Evolutionary conservation across 257 asterid genomes (phyloP).

Genomic region (Jacaranda copaia): DNA sequence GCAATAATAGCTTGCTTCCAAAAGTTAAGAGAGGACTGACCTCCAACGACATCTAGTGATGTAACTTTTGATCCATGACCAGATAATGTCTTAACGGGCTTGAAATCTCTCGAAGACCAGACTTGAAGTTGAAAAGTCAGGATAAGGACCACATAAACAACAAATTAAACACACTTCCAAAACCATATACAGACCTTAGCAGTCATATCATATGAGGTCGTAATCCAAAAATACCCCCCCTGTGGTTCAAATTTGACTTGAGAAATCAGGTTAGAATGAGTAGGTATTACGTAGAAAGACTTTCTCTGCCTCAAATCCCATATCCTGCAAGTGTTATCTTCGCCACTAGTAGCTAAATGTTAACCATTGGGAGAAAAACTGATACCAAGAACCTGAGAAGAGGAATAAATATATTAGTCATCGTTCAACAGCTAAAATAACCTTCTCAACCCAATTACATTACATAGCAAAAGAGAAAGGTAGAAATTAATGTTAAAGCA

Average conservation of each 20-base stretch:
- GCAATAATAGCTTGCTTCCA: slow-evolving; percentile 2
- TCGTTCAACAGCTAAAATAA: slow-evolving; percentile 10
- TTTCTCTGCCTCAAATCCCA: slow-evolving; percentile 94
- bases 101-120: slow-evolving; percentile 94
- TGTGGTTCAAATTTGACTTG: slow-evolving; percentile 96
- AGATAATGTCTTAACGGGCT: slow-evolving; percentile 78
- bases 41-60: slow-evolving; percentile 77
- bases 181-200: slow-evolving; percentile 67
- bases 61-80: slow-evolving; percentile 93
- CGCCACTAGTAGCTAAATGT: slow-evolving; percentile 95
- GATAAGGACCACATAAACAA: slow-evolving; percentile 28
- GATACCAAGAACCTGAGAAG: slow-evolving; percentile 72
- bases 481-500: slow-evolving; percentile 24
- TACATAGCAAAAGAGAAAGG: slow-evolving; percentile 19
- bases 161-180: background rate
- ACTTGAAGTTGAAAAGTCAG: slow-evolving; percentile 50
- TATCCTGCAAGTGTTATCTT: slow-evolving; percentile 94
- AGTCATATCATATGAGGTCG: slow-evolving; percentile 87
- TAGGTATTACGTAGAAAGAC: slow-evolving; percentile 79
- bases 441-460: background rate
- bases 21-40: slow-evolving; percentile 49
- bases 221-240: slow-evolving; percentile 88
- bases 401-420: slow-evolving; percentile 13
- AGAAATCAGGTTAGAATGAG: slow-evolving; percentile 89
- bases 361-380: slow-evolving; percentile 95